Percentiles rank a stretch among this genome's conserved stretches.
Conservation (phyloP, 2,329 filamentous ascomycete species). For the Pseudopyrenochaeta lycopersici region DNA sequence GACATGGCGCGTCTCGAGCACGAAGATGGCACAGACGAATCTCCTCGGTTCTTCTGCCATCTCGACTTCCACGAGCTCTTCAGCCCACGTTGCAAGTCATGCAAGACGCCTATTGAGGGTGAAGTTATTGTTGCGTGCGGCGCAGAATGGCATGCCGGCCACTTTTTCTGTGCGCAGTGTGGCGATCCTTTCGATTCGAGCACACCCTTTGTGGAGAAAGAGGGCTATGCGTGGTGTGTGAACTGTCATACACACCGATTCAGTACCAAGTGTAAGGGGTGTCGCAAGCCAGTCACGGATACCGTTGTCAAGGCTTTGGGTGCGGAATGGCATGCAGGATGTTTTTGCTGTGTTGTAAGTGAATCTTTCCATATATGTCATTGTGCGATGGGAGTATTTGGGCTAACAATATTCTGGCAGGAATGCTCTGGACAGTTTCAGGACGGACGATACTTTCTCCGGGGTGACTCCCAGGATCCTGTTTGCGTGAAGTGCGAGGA, state of each 20-base stretch:
- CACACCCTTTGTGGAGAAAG: constrained; percentile 93
- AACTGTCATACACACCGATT: constrained; percentile 91
- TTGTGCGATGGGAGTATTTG: too few relatives aligned
- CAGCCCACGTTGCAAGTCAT: constrained; percentile 92
- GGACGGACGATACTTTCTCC: constrained; percentile 70
- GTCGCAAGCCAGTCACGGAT: constrained; percentile 84
- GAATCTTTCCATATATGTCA: not conserved
- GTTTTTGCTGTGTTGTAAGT: constrained; percentile 79
- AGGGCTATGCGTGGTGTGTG: constrained; percentile 97
- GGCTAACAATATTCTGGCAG: constrained; percentile 43
- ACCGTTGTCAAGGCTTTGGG: constrained; percentile 90
- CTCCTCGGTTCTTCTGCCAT: constrained; percentile 90
- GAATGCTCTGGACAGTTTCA: constrained; percentile 69
- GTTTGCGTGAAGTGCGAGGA: constrained; percentile 71
- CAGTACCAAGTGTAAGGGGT: constrained; percentile 87
- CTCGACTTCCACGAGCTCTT: constrained; percentile 98
- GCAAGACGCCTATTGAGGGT: constrained; percentile 94
- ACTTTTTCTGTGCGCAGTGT: constrained; percentile 99
- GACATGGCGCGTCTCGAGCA: constrained; percentile 66
- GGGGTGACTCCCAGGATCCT: constrained; percentile 66
- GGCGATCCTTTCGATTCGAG: constrained; percentile 76
- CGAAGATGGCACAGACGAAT: constrained; percentile 70
- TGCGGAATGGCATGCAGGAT: constrained; percentile 91
- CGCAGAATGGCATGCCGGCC: constrained; percentile 94
- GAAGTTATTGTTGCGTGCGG: constrained; percentile 94